Conservation (phyloP, 805 yeast genomes). For the Ogataea pilisensis region DNA sequence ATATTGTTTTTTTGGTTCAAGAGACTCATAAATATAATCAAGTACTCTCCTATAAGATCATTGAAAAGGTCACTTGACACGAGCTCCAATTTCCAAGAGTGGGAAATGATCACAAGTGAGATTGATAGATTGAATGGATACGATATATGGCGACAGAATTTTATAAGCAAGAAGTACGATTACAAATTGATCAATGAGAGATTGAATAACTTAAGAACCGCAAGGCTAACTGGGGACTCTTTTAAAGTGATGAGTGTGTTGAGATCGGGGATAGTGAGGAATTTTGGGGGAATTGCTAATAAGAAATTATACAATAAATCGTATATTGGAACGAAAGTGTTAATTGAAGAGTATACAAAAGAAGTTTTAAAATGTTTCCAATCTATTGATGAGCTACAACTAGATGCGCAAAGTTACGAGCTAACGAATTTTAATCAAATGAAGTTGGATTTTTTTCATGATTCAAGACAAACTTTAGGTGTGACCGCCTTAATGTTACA, state of each 20-base stretch:
- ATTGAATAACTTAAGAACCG: slow-evolving; percentile 54
- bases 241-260: slow-evolving; percentile 58
- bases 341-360: slow-evolving; percentile 81
- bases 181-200: slow-evolving; percentile 77
- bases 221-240: slow-evolving; percentile 57
- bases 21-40: slow-evolving; percentile 17
- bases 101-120: slow-evolving; percentile 52
- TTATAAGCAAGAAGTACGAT: slow-evolving; percentile 77
- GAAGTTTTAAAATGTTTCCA: slow-evolving; percentile 70
- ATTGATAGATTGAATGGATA: slow-evolving; percentile 51
- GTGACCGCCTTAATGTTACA: slow-evolving; percentile 86
- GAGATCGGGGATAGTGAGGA: slow-evolving; percentile 79
- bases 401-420: slow-evolving; percentile 24
- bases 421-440: slow-evolving; percentile 49
- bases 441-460: slow-evolving; percentile 76
- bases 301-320: slow-evolving; percentile 75
- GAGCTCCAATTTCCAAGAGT: slow-evolving; percentile 62
- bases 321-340: slow-evolving; percentile 80
- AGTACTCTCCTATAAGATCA: slow-evolving; percentile 18
- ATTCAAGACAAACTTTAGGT: slow-evolving; percentile 82
- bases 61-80: slow-evolving; percentile 29
- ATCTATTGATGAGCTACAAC: slow-evolving; percentile 45
- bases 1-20: slow-evolving; percentile 45
- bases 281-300: slow-evolving; percentile 87
- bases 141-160: slow-evolving; percentile 75